phyloP scores from a whole-genome alignment of 192 early-diverging fungal species.

The Podila minutissima region DNA sequence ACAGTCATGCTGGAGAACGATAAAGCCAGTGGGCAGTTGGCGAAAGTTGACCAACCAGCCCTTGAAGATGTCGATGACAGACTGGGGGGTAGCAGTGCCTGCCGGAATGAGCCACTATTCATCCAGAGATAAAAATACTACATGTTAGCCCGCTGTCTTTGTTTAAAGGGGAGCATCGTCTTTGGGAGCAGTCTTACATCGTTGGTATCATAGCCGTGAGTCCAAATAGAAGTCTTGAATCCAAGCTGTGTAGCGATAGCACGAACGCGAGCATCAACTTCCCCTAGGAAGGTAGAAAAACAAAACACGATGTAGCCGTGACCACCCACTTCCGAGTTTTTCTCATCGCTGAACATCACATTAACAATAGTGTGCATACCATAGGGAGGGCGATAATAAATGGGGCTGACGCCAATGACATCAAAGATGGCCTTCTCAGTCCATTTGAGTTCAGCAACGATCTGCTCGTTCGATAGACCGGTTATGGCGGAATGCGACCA shows the following conservation, averaged over 20 bases:
- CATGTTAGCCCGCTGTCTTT: too few species aligned
- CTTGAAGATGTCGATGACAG: conserved; percentile 47
- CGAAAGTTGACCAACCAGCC: conserved; percentile 55
- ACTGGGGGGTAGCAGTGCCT: conserved; percentile 21
- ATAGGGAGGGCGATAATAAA: conserved; percentile 59
- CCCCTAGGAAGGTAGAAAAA: conserved; percentile 12
- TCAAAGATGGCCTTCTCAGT: conserved; percentile 68
- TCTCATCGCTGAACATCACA: conserved; percentile 13
- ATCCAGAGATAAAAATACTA: not conserved
- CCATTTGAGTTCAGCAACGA: conserved; percentile 75
- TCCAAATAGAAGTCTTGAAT: conserved; percentile 63
- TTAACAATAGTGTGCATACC: not conserved
- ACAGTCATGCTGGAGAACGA: conserved; percentile 63
- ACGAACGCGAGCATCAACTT: conserved; percentile 63
- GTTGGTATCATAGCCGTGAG: conserved; percentile 59
- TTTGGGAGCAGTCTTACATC: conserved; percentile 33
- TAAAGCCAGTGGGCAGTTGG: conserved; percentile 53
- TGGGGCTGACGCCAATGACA: conserved; percentile 60
- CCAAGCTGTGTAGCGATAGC: conserved; percentile 59
- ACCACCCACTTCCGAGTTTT: too few species aligned
- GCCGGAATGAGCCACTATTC: conserved; percentile 41
- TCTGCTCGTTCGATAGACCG: conserved; percentile 49
- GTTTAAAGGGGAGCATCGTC: not conserved
- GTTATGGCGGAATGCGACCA: conserved; percentile 70
- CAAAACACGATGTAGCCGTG: not conserved